Evolutionary conservation across 768 basidiomycete genomes (phyloP).

Genomic region (Kwoniella dejecticola): DNA sequence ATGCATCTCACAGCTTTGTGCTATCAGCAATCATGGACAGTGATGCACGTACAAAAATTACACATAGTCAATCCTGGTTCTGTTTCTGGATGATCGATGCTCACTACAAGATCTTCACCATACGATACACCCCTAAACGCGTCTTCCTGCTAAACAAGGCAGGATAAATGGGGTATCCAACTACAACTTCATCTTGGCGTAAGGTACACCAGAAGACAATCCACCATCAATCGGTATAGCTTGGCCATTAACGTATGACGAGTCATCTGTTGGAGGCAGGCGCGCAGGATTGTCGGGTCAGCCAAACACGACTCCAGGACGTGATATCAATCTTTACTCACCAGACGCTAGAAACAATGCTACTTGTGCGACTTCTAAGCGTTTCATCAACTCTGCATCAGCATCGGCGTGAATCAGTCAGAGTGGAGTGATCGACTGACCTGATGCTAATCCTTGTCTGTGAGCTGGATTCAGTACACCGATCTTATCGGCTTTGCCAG

Average conservation of each 20-base stretch:
- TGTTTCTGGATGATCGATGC: no score
- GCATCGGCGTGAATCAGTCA: background rate
- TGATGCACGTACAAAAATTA: no score
- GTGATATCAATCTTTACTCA: slow-evolving; percentile 57
- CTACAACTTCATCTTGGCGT: slow-evolving; percentile 40
- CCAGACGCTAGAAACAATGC: slow-evolving; percentile 87
- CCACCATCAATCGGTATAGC: slow-evolving; percentile 86
- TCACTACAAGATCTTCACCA: no score
- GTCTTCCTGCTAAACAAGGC: background rate
- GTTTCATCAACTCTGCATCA: background rate
- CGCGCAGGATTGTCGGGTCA: no score
- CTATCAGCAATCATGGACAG: no score
- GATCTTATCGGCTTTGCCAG: slow-evolving; percentile 73
- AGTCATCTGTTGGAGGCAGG: slow-evolving; percentile 25
- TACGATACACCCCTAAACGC: no score
- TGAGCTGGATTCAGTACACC: slow-evolving; percentile 83
- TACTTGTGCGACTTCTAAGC: slow-evolving; percentile 77
- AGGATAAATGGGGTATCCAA: no score
- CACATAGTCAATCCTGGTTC: no score
- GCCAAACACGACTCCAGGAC: no score
- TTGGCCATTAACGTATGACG: slow-evolving; percentile 73
- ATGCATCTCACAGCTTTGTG: no score
- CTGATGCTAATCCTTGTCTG: slow-evolving; percentile 78
- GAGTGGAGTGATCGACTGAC: slow-evolving; percentile 56
- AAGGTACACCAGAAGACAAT: slow-evolving; percentile 61